These are phyloP conservation scores for Talaromyces thailandensis DNA, from an alignment of 495 filamentous ascomycete genomes.

Conservation along the genomic window DNA sequence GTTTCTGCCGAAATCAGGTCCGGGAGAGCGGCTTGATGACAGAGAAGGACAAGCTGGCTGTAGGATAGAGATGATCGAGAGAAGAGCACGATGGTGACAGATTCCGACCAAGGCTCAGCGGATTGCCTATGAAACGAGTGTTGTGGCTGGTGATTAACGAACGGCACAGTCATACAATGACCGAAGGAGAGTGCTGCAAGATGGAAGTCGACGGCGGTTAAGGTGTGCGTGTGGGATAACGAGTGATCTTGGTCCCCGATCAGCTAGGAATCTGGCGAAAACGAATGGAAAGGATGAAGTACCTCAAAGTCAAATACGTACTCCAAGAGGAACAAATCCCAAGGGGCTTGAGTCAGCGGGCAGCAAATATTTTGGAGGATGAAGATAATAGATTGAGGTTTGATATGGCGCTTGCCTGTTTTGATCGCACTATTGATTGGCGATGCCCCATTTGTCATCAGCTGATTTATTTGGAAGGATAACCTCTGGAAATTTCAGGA, in stretches of 20 bases:
- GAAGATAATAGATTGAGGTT: not conserved
- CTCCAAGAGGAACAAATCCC: not conserved
- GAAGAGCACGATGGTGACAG: not conserved
- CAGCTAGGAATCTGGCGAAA: not conserved
- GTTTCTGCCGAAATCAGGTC: not conserved
- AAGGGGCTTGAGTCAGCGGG: not conserved
- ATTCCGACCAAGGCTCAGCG: not conserved
- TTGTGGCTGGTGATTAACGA: not conserved
- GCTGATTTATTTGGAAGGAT: not conserved
- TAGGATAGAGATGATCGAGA: not conserved
- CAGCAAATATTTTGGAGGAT: not conserved
- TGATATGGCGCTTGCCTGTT: slow-evolving; percentile 2
- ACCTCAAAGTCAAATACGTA: not conserved
- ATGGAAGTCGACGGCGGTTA: not conserved
- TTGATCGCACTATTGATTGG: not conserved
- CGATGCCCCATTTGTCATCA: not conserved
- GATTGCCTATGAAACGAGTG: not conserved
- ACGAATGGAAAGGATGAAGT: not conserved
- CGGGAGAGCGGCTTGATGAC: not conserved
- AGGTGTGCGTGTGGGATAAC: not conserved
- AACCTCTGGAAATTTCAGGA: not conserved
- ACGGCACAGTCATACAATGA: not conserved
- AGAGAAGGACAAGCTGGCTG: not conserved
- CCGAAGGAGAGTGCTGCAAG: not conserved
- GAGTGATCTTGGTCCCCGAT: not conserved